These are phyloP conservation scores for Starmerella vaccinii DNA, from an alignment of 805 yeast genomes.

Conservation along the genomic window DNA sequence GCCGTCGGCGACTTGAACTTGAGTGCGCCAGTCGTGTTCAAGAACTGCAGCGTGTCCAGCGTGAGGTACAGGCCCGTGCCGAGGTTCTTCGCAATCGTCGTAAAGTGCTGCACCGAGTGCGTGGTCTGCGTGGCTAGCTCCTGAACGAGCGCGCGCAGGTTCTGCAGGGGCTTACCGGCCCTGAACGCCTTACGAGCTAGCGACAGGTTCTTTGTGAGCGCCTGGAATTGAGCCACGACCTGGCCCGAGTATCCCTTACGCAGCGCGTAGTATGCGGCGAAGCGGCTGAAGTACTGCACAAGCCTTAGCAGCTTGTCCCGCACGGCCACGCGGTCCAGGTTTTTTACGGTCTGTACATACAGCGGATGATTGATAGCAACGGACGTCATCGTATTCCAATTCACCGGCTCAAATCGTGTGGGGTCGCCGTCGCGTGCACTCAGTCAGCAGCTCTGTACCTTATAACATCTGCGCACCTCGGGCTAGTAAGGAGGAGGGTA, in stretches of 20 bases:
- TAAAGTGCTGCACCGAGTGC: conserved; percentile 46
- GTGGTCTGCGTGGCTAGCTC: conserved; percentile 60
- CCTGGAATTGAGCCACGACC: conserved; percentile 41
- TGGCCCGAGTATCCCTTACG: conserved; percentile 46
- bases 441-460: not conserved
- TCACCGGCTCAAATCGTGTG: not conserved
- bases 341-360: conserved; percentile 18
- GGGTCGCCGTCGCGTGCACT: not conserved
- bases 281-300: conserved; percentile 70
- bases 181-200: conserved; percentile 75
- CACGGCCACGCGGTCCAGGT: conserved; percentile 39
- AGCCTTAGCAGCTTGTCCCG: conserved; percentile 73
- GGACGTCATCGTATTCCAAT: conserved; percentile 4
- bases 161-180: conserved; percentile 65
- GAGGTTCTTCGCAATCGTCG: conserved; percentile 31
- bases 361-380: conserved; percentile 22
- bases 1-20: conserved; percentile 30
- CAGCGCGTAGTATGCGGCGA: conserved; percentile 51
- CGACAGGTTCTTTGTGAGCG: conserved; percentile 53
- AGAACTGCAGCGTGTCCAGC: conserved; percentile 31
- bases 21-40: conserved; percentile 26
- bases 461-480: not conserved
- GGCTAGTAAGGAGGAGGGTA: not conserved
- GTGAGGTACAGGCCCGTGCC: conserved; percentile 31
- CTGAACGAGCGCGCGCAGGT: conserved; percentile 56